These are phyloP conservation scores for Coemansia sp. DNA, from an alignment of 192 early-diverging fungal species.

Conservation along the genomic window DNA sequence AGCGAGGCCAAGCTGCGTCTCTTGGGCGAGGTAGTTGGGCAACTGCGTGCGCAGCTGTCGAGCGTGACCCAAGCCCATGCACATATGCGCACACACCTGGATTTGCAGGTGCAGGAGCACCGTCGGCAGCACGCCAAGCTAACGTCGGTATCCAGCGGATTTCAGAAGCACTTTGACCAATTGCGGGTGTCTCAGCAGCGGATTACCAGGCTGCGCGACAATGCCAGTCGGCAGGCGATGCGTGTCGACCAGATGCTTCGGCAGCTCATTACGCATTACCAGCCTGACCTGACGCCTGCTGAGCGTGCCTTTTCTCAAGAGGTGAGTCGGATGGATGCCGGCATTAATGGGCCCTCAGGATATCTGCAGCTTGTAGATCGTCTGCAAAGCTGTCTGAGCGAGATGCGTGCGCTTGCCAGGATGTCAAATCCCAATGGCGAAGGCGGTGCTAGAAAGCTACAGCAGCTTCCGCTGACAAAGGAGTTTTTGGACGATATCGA, in stretches of 20 bases:
- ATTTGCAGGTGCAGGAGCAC: constrained; percentile 47
- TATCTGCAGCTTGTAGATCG: constrained; percentile 11
- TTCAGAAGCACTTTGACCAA: constrained; percentile 41
- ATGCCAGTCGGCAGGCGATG: constrained; percentile 35
- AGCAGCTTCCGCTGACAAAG: too few relatives aligned
- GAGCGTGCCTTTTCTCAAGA: constrained; percentile 47
- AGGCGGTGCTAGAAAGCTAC: too few relatives aligned
- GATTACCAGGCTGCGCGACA: constrained; percentile 42
- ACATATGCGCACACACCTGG: constrained; percentile 31
- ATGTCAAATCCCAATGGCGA: constrained; percentile 2
- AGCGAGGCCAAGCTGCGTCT: constrained; percentile 31
- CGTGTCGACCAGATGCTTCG: constrained; percentile 61
- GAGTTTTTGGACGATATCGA: constrained; percentile 15
- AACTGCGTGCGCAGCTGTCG: constrained; percentile 48
- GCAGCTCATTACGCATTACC: constrained; percentile 57
- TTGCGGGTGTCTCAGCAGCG: constrained; percentile 38
- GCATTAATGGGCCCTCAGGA: constrained; percentile 28
- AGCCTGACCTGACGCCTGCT: constrained; percentile 57
- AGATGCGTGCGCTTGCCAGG: constrained; percentile 16
- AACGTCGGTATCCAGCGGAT: constrained; percentile 27
- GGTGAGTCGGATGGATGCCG: constrained; percentile 22
- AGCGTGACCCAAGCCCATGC: constrained; percentile 40
- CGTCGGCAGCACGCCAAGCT: constrained; percentile 48
- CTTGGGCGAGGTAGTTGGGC: constrained; percentile 37
- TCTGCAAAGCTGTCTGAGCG: constrained; percentile 28